Evolutionary conservation across 768 basidiomycete species (phyloP), one percentile per base, ranked within the genome.

Genomic region (Thelephora ganbajun): DNA sequence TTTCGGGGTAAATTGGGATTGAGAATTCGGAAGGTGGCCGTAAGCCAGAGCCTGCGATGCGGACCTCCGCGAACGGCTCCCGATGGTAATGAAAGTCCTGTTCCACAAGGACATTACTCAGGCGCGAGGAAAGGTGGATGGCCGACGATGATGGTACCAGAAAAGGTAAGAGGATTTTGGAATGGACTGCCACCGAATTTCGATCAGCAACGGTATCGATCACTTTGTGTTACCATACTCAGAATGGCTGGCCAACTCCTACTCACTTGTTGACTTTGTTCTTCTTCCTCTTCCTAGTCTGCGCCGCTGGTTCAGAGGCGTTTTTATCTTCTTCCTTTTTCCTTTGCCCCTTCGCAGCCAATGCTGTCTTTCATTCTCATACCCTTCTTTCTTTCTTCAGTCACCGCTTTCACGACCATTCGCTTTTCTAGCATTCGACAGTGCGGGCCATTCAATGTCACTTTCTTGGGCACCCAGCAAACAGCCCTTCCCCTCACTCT

Each of bases 1-100:
- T 47, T 73, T 76, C 12, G 84, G 61, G 6, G 79, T 77, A 37
- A 91, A 74, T 14, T 82, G 80, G 0, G 82, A 81, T 11, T 59
- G 62, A 0, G 72, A 67, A 16, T 63, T 62, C 2, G 72, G 71
- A 14, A 76, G 56, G 37, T 63, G 48, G 14, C 62, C 69, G 30
- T 63, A 59, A 16, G 55, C 30, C 33, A 59, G 52, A 37, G 43
- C 53, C 26, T 30, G 26, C 9, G 26, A 30, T 9, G 26, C 26
- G 26, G 9, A 9, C 26, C 26, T 30, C 26, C 26, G 26, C 9
- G 26, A 30, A 9, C 9, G 26, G 9, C 26, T 30, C 9, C 26
- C 9, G 26, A 9, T 30, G 26, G 26, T 9, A 30, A 30, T 30
- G 26, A 30, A 9, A 4, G 26, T 30, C 26, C 26, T 30, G 9